A percentile compares a stretch with the other conserved stretches of the same genome.
Conservation (phyloP, 306 rosid species). For the Styphnolobium japonicum region DNA sequence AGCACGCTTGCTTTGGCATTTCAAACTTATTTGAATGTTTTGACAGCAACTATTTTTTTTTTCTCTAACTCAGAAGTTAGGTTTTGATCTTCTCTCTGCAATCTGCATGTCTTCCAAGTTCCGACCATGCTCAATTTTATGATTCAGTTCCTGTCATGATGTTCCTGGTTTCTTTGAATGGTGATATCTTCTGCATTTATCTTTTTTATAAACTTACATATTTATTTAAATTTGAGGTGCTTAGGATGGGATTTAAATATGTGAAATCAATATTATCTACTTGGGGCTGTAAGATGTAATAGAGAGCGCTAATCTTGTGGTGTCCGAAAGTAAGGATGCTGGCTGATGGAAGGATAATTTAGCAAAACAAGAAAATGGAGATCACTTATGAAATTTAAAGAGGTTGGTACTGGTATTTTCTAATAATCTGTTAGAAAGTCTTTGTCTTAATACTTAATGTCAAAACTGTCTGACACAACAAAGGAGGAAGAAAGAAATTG, state of each 20-base stretch:
- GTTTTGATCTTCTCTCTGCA: not conserved
- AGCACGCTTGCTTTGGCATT: not conserved
- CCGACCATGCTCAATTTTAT: not conserved
- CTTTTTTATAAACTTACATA: not conserved
- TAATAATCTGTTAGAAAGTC: not conserved
- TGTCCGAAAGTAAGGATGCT: not conserved
- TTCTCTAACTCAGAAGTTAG: not conserved
- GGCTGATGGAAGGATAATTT: no score
- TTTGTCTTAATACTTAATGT: not conserved
- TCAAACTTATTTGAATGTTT: not conserved
- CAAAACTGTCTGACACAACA: no score
- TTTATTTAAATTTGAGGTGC: slow-evolving; percentile 6
- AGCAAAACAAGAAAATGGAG: no score
- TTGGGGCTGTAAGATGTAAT: not conserved
- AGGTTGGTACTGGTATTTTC: not conserved
- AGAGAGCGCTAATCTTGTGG: not conserved
- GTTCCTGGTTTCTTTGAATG: not conserved
- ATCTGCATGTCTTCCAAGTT: not conserved
- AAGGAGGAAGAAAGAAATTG: no score
- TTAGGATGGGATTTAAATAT: not conserved
- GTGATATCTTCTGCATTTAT: not conserved
- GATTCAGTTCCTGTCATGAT: not conserved
- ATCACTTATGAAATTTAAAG: no score
- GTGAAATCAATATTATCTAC: not conserved
- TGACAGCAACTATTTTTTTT: slow-evolving; percentile 6